A percentile compares a stretch with the other conserved stretches of the same genome.
phyloP scores from a whole-genome alignment of 164 flowering plant genomes.

The Vitis vinifera region ASM3070453v1 NC_081815.1:868001-868500 shows the following conservation, averaged over 20 bases:
- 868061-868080: too few species aligned
- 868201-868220: background rate
- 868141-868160: too few species aligned
- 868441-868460: too few species aligned
- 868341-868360: background rate
- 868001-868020: background rate
- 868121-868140: too few species aligned
- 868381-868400: conserved; percentile 1
- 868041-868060: too few species aligned
- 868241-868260: background rate
- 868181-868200: background rate
- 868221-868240: background rate
- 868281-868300: background rate
- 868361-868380: conserved; percentile 12
- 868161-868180: background rate
- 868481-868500: background rate
- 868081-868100: too few species aligned
- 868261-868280: background rate
- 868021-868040: background rate
- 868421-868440: conserved; percentile 11
- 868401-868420: background rate
- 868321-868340: background rate
- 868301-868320: conserved; percentile 1
- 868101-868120: too few species aligned
- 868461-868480: background rate